These are phyloP conservation scores for Cyberlindnera mrakii DNA, from an alignment of 805 yeast genomes.

Conservation along the genomic window DNA sequence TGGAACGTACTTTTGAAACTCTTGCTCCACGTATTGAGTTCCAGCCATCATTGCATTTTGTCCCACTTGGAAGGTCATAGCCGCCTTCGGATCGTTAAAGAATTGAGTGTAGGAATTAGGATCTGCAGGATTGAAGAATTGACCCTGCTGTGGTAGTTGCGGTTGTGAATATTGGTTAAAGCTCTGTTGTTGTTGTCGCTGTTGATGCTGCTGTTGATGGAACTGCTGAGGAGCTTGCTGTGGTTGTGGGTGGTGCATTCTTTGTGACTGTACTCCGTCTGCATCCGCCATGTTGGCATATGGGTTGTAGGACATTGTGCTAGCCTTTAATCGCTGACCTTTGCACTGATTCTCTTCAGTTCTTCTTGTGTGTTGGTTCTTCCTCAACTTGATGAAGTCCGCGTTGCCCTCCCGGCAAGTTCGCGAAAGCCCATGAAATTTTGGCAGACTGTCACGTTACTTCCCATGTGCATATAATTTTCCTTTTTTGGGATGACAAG, in stretches of 20 bases:
- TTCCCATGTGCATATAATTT: too few relatives aligned
- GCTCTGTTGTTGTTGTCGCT: slow-evolving; percentile 23
- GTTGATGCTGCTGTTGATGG: slow-evolving; percentile 7
- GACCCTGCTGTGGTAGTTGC: slow-evolving; percentile 5
- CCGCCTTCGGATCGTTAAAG: slow-evolving; percentile 73
- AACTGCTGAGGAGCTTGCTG: slow-evolving; percentile 9
- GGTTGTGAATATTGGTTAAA: slow-evolving; percentile 6
- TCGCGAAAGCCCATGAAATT: too few relatives aligned
- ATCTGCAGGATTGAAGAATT: slow-evolving; percentile 5
- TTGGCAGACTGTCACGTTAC: too few relatives aligned
- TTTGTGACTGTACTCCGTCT: slow-evolving; percentile 13
- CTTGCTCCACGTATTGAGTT: slow-evolving; percentile 68
- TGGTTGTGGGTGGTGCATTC: slow-evolving; percentile 19
- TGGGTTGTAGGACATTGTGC: slow-evolving; percentile 41
- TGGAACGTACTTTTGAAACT: slow-evolving; percentile 42
- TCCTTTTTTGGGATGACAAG: too few relatives aligned
- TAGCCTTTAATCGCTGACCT: too few relatives aligned
- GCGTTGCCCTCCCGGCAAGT: too few relatives aligned
- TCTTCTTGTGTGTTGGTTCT: too few relatives aligned
- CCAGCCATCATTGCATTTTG: slow-evolving; percentile 79
- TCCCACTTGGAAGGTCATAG: slow-evolving; percentile 84
- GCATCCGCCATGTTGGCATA: slow-evolving; percentile 28
- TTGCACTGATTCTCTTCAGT: too few relatives aligned
- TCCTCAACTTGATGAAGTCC: too few relatives aligned
- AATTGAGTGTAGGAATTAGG: slow-evolving; percentile 32